Evolutionary conservation across 306 rosid genomes (phyloP), one percentile per base, ranked within the genome.

Genomic region (Vigna angularis): DNA sequence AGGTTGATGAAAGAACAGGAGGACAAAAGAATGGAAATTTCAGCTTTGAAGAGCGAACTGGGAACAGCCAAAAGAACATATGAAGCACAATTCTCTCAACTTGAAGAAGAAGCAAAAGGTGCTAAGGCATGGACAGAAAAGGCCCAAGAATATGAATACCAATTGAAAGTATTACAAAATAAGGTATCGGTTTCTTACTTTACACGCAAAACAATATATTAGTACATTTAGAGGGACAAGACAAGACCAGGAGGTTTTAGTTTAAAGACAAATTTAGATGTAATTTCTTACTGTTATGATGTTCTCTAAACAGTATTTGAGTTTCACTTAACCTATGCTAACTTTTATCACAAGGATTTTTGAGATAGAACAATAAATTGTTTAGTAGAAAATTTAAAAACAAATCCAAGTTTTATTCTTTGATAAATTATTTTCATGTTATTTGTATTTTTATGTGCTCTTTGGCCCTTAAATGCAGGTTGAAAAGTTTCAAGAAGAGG

Each of bases 1-100:
- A 2, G 80, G 82, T 72, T 85, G 86, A 85, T 73, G 70, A 77
- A 87, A 81, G 89, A 84, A 72, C 87, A 83, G 42, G 89, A 83
- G 16, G 83, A 85, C 51, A 74, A 83, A 52, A 80, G 45, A 44
- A 58, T 56, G 34, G 88, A 87, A 66, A 80, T 86, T 73, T 79
- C 84, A 45, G 42, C 75, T 15, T 59, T 90, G 75, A 86, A 75
- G 82, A 78, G 79, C 81, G 93, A 87, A 53, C 65, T 90, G 52
- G 91, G 88, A 68, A 75, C 75, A 56, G 67, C 88, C 3, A 87
- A 75, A 75, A 87, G 72, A 77, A 75, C 84, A 12, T 83, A 76
- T 65, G 90, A 79, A 64, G 40, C 81, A 72, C 83, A 73, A 51
- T 81, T 81, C 84, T 75, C 73, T 55, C 83, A 81, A 44, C 78